Conservation (phyloP, 1,284 basidiomycete species). For the Irpex sp. region DNA sequence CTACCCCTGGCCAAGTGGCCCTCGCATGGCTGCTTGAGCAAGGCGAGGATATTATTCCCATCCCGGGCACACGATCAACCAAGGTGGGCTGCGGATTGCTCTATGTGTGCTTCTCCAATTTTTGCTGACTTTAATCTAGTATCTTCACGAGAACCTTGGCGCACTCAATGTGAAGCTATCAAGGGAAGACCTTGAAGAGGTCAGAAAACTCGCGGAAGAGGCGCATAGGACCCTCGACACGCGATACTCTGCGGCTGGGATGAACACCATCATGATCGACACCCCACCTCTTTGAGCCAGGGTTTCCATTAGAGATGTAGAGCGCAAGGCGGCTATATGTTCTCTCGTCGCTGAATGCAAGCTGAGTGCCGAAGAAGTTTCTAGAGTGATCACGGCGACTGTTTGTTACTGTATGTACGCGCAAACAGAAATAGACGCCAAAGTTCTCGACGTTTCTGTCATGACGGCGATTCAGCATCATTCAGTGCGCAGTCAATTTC, state of each 20-base stretch:
- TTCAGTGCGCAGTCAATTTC: no score
- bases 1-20: constrained; percentile 37
- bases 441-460: no score
- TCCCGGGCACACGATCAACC: constrained; percentile 32
- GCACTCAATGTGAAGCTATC: constrained; percentile 26
- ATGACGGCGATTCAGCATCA: no score
- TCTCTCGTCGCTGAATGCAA: no score
- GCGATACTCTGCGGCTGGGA: constrained; percentile 4
- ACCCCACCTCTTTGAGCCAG: constrained; percentile 5
- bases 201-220: constrained; percentile 18
- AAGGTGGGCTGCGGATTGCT: constrained; percentile 9
- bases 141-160: constrained; percentile 22
- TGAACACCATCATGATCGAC: constrained; percentile 7
- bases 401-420: no score
- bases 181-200: constrained; percentile 22
- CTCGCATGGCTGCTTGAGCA: constrained; percentile 44
- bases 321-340: no score
- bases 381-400: no score
- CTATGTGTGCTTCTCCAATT: neutral
- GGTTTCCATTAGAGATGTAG: no score
- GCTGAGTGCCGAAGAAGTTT: no score
- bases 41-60: constrained; percentile 35
- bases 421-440: no score
- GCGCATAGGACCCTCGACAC: constrained; percentile 5
- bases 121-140: neutral